Base-by-base conservation (phyloP, 129 eudicot species). In the Mikania micrantha region DNA sequence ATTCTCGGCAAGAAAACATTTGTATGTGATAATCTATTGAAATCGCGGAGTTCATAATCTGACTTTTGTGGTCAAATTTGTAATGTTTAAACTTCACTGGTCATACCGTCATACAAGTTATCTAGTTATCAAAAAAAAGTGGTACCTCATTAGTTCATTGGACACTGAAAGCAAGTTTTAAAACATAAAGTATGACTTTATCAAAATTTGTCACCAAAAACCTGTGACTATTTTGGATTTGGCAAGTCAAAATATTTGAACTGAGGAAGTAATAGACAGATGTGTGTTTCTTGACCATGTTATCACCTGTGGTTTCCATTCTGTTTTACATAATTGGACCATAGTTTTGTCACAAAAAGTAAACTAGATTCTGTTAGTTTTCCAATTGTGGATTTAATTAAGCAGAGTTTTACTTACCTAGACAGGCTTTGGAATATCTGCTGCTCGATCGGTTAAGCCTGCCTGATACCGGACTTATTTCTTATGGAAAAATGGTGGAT, bases 401-500 rank as follows among this genome's bases (percentile, higher is more conserved):
- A 50, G 8, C 15, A 62, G 32, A 25, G 67, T 25, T 36, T 9
- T 9, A n/a, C 40, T 75, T 59, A 10, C 27, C 32, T 73, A 6
- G 15, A 19, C 56, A 92, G 98, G 98, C 3, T 88, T 92, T 75
- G 85, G 96, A 76, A 85, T 92, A 78, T 92, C 98, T 40, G 98
- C 96, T 72, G 84, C 95, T 38, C 85, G n/a, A n/a, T n/a, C n/a
- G 91, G 39, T 79, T 92, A 79, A 96, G 96, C 5, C 67, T 88
- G 74, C 98, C 98, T 20, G 98, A 92, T 50, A 80, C 94, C 4
- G 98, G 98, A 66, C 79, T 86, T 24, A 77, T 92, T 67, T 92
- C 98, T 44, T 92, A 85, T 75, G 98, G 98, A 60, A 96, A 92
- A 78, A 92, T 88, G 95, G 79, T 92, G 75, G 98, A 86, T 71